Conservation (phyloP, 495 filamentous ascomycete species). For the Neurospora hispaniola region DNA sequence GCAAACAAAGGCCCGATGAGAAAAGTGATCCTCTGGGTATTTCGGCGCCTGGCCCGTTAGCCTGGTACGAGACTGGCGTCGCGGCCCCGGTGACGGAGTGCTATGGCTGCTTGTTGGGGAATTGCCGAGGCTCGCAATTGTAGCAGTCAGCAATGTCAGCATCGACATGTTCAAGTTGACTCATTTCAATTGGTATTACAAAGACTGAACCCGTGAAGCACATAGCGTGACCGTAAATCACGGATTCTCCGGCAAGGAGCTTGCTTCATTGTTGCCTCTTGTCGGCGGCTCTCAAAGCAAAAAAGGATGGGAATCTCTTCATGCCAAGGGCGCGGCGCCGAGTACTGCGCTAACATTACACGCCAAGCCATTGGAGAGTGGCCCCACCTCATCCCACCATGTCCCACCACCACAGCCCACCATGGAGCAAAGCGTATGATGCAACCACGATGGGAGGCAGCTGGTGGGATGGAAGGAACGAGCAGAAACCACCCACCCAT, state of each 20-base stretch:
- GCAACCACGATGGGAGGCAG: conserved; percentile 11
- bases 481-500: conserved; percentile 2
- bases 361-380: background rate
- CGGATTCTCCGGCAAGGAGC: background rate
- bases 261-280: background rate
- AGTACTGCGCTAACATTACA: background rate
- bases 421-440: conserved; percentile 7
- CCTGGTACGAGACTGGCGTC: background rate
- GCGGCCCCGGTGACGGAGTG: background rate
- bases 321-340: background rate
- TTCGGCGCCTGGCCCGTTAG: background rate
- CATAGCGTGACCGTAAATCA: background rate
- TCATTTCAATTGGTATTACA: background rate
- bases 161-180: background rate
- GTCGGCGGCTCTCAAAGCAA: background rate
- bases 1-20: background rate
- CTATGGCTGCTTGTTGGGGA: background rate
- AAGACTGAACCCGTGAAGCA: background rate
- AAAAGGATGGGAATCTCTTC: background rate
- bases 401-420: background rate
- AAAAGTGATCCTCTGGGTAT: background rate
- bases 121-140: background rate
- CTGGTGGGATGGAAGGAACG: background rate
- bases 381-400: background rate
- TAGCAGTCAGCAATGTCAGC: background rate